These are phyloP conservation scores for Borealophlyctis nickersoniae DNA, from an alignment of 192 early-diverging fungal genomes.

Conservation along the genomic window DNA sequence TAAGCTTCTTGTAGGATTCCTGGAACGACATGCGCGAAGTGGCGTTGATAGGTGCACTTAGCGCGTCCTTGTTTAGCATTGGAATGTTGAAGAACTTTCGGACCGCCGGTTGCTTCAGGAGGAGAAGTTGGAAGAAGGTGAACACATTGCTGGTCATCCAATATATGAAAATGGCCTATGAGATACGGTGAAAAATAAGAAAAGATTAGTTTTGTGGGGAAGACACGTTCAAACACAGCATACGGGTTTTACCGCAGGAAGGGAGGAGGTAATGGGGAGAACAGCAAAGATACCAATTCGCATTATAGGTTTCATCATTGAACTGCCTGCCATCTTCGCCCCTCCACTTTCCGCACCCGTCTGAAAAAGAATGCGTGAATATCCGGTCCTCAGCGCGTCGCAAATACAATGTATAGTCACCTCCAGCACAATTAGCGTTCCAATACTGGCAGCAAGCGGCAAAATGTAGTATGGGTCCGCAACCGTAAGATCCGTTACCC, in stretches of 20 bases:
- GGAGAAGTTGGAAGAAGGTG: slow-evolving; percentile 66
- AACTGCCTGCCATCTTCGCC: not conserved
- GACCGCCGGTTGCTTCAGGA: slow-evolving; percentile 58
- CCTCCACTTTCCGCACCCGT: slow-evolving; percentile 22
- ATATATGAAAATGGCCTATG: slow-evolving; percentile 76
- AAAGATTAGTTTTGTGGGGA: not conserved
- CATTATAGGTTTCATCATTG: slow-evolving; percentile 27
- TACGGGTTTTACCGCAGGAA: slow-evolving; percentile 39
- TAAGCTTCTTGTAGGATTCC: not conserved
- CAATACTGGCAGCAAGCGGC: slow-evolving; percentile 66
- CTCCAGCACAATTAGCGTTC: slow-evolving; percentile 70
- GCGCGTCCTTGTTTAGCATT: slow-evolving; percentile 7
- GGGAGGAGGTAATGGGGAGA: slow-evolving; percentile 24
- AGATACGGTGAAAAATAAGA: not conserved
- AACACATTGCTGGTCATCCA: slow-evolving; percentile 77
- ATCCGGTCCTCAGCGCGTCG: too few relatives aligned
- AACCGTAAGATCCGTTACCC: slow-evolving; percentile 82
- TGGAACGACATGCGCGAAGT: not conserved
- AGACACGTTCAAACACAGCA: not conserved
- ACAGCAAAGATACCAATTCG: slow-evolving; percentile 22
- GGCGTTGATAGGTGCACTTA: not conserved
- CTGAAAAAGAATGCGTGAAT: slow-evolving; percentile 3
- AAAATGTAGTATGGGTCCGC: slow-evolving; percentile 81
- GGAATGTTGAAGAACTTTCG: slow-evolving; percentile 62
- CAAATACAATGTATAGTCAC: too few relatives aligned